Conservation (phyloP, 2,329 filamentous ascomycete genomes). For the Clarireedia hainanense region DNA sequence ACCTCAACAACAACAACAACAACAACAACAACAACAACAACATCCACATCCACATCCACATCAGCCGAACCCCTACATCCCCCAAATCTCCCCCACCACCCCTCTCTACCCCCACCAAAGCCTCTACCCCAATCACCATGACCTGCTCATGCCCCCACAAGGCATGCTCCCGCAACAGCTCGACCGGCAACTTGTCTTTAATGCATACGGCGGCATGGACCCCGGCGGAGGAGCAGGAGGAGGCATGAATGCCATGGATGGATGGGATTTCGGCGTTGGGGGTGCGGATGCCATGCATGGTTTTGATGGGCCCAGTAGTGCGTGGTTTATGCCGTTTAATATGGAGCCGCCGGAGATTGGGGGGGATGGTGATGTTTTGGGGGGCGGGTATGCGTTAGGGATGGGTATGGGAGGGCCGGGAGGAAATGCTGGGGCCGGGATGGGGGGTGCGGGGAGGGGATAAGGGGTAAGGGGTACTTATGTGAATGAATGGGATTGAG, state of each 20-base stretch:
- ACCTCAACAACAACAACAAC: conserved; percentile 5
- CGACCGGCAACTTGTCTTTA: conserved; percentile 69
- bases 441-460: not conserved
- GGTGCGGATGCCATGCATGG: conserved; percentile 15
- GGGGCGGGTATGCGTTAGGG: not conserved
- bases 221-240: conserved; percentile 25
- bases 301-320: conserved; percentile 46
- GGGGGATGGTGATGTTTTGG: conserved; percentile 17
- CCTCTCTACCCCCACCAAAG: conserved; percentile 26
- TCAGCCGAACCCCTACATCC: conserved; percentile 15
- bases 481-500: not conserved
- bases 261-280: not conserved
- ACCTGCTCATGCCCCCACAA: conserved; percentile 40
- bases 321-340: conserved; percentile 93
- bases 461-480: not conserved
- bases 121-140: conserved; percentile 34
- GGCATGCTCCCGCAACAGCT: conserved; percentile 60
- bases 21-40: not conserved
- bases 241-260: conserved; percentile 9
- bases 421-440: not conserved
- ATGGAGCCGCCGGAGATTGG: conserved; percentile 65
- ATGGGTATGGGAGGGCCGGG: not conserved
- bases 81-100: conserved; percentile 25
- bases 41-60: not conserved
- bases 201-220: conserved; percentile 55